Evolutionary conservation across 2,329 filamentous ascomycete species (phyloP).

Genomic region (Trichoderma simmonsii): DNA sequence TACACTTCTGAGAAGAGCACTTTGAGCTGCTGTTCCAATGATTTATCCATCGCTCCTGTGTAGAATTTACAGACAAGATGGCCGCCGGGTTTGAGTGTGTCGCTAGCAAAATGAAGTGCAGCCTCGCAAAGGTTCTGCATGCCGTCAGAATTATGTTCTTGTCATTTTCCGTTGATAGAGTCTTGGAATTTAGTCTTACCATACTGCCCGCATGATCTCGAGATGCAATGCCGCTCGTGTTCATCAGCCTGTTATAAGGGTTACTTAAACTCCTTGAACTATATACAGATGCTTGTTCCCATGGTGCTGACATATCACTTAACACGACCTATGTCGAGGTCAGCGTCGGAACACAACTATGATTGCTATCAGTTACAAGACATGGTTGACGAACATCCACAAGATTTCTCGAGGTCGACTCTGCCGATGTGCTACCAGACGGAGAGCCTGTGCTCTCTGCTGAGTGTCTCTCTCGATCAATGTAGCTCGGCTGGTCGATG

Average conservation of each 20-base stretch:
- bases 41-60: slow-evolving; percentile 81
- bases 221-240: slow-evolving; percentile 85
- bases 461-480: slow-evolving; percentile 59
- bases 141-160: background rate
- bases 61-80: slow-evolving; percentile 99
- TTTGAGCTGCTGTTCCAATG: slow-evolving; percentile 69
- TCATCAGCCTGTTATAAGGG: slow-evolving; percentile 98
- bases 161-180: background rate
- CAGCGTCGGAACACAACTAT: background rate
- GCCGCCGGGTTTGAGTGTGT: slow-evolving; percentile 77
- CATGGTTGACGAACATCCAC: slow-evolving; percentile 62
- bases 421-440: slow-evolving; percentile 25
- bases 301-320: slow-evolving; percentile 99
- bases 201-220: slow-evolving; percentile 92
- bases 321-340: slow-evolving; percentile 65
- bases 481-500: slow-evolving; percentile 54
- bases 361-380: background rate
- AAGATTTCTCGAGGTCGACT: slow-evolving; percentile 20
- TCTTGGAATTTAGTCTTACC: slow-evolving; percentile 54
- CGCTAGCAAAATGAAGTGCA: slow-evolving; percentile 79
- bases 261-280: slow-evolving; percentile 89
- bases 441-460: slow-evolving; percentile 34
- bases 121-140: slow-evolving; percentile 81
- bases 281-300: slow-evolving; percentile 75
- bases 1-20: slow-evolving; percentile 76